Percentiles rank a stretch among this genome's conserved stretches.
These are phyloP conservation scores for Plasmopara muralis DNA, from an alignment of 352 stramenopile genomes.

Conservation along the genomic window DNA sequence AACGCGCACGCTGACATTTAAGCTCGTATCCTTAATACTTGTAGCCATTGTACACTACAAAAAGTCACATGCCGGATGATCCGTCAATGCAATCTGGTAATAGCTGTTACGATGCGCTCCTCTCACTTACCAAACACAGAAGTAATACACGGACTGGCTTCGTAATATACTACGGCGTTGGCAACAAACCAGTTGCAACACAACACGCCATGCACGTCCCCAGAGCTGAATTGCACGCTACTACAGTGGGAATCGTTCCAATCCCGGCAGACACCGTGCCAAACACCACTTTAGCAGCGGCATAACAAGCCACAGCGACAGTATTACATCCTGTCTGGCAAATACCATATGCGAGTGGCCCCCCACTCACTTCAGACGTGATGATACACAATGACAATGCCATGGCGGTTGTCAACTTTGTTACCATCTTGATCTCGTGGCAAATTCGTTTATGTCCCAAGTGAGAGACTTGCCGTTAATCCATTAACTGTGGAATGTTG, in stretches of 20 bases:
- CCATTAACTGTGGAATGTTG: too few relatives aligned
- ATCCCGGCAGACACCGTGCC: conserved; percentile 26
- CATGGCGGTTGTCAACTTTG: too few relatives aligned
- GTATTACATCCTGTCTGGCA: conserved; percentile 41
- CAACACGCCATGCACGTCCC: conserved; percentile 37
- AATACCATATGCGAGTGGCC: conserved; percentile 23
- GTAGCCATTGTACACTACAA: too few relatives aligned
- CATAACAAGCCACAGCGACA: conserved; percentile 32
- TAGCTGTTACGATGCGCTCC: too few relatives aligned
- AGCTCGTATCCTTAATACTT: too few relatives aligned
- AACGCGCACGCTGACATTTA: too few relatives aligned
- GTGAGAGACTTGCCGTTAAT: too few relatives aligned
- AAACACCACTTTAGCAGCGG: conserved; percentile 26
- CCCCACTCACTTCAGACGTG: conserved; percentile 6
- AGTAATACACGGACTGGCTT: not conserved
- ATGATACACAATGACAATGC: too few relatives aligned
- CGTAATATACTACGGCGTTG: conserved; percentile 15
- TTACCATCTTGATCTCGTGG: too few relatives aligned
- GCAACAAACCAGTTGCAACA: conserved; percentile 17
- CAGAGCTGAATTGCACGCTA: conserved; percentile 26
- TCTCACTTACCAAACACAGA: not conserved
- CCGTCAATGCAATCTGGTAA: too few relatives aligned
- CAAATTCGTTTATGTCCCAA: too few relatives aligned
- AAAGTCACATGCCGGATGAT: too few relatives aligned
- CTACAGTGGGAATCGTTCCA: conserved; percentile 6